phyloP scores from a whole-genome alignment of 108 stramenopile genomes.

The Stephanodiscus triporus region DNA sequence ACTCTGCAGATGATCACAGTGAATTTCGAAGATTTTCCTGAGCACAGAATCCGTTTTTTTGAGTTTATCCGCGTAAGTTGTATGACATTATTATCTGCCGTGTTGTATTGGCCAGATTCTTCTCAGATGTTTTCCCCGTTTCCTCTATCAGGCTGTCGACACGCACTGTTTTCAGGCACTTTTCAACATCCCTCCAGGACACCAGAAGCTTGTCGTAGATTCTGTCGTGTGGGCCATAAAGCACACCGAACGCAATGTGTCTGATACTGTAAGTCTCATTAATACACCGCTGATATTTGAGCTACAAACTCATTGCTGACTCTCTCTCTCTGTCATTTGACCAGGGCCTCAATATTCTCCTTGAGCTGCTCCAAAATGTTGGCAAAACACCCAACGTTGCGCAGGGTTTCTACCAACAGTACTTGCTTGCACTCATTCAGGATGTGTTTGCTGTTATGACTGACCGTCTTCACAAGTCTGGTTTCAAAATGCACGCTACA shows the following conservation, averaged over 20 bases:
- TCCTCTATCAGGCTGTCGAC: constrained; percentile 66
- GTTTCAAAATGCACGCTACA: constrained; percentile 98
- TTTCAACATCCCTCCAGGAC: constrained; percentile 94
- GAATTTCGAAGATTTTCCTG: constrained; percentile 99
- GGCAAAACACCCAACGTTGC: constrained; percentile 87
- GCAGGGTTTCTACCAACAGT: constrained; percentile 97
- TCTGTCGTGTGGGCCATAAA: constrained; percentile 99
- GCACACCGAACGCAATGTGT: constrained; percentile 98
- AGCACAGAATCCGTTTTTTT: constrained; percentile 97
- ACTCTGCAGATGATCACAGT: constrained; percentile 98
- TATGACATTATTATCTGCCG: neutral
- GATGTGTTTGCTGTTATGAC: constrained; percentile 99
- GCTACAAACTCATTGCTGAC: neutral
- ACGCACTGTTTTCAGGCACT: constrained; percentile 95
- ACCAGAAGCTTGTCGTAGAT: constrained; percentile 98
- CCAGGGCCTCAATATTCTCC: constrained; percentile 93
- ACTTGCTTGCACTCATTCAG: constrained; percentile 94
- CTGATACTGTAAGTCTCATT: constrained; percentile 77
- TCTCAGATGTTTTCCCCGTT: constrained; percentile 1
- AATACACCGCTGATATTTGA: constrained; percentile 1
- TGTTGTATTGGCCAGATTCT: neutral
- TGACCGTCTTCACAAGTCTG: constrained; percentile 97
- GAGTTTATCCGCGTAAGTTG: constrained; percentile 85
- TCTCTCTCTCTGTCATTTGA: constrained; percentile 7
- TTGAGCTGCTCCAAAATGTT: constrained; percentile 94